Base-by-base conservation (phyloP, 495 filamentous ascomycete genomes). In the Cercophora scortea region DNA sequence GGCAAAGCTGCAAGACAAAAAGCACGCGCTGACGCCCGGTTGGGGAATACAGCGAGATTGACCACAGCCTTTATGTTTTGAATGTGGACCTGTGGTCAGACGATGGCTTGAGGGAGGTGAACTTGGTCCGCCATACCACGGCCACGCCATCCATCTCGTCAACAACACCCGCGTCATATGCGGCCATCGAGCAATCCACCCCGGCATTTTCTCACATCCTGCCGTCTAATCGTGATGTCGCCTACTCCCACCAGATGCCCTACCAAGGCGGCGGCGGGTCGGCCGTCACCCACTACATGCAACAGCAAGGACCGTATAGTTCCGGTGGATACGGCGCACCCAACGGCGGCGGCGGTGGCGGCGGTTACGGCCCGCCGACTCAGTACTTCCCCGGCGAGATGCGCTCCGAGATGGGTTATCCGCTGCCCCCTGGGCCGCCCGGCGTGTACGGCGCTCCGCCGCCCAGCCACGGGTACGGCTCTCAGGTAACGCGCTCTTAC, bases 31-130 rank as follows among this genome's bases (percentile, higher is more conserved):
- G 19, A 42, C 46, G 33, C 18, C 17, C 33, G 12, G 18, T n/a
- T 38, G 11, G 19, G 42, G 40, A 25, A 25, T 25, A 25, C 47
- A 80, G 78, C 56, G 75, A 79, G 39, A 77, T 81, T 54, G 89
- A 97, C 56, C 88, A 88, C 56, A 84, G 88, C 19, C 90, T 90
- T 72, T 96, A 91, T 64, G 88, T 98, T 32, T 79, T 96, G 42
- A 92, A 87, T 47, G 93, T 96, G 46, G 94, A 97, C 60, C 74
- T 98, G 0, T 97, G 90, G 89, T 84, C 85, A 51, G 83, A 82
- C 44, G 84, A 94, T 43, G 92, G 86, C 34, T 72, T 77, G n/a
- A 83, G 77, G 54, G 93, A 97, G 75, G 91, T 95, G 51, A 98
- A 97, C 64, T 81, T 96, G 36, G 92, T 97, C 49, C 84, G 90